phyloP scores from a whole-genome alignment of 805 yeast genomes.

The Wickerhamiella cacticola region DNA sequence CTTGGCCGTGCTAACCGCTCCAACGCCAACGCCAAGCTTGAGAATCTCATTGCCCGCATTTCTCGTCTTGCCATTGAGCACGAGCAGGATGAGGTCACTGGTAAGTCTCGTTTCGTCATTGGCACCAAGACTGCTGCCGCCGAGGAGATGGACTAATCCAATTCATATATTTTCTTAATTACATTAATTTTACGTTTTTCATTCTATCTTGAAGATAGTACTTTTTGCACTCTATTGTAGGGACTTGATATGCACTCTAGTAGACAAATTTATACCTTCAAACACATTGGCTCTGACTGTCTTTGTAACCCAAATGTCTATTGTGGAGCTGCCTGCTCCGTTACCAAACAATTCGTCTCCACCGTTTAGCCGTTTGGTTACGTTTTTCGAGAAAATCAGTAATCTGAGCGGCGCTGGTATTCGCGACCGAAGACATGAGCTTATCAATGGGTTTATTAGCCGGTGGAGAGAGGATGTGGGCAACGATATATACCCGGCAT shows the following conservation, averaged over 20 bases:
- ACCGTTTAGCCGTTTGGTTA: conserved; percentile 3
- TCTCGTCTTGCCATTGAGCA: conserved; percentile 32
- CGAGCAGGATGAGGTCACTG: conserved; percentile 27
- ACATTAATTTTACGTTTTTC: conserved; percentile 2
- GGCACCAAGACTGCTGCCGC: conserved; percentile 28
- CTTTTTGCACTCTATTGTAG: no score
- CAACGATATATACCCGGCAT: conserved; percentile 52
- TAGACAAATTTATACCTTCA: no score
- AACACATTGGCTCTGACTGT: no score
- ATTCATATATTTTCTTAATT: not conserved
- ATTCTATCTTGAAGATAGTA: no score
- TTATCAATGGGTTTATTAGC: conserved; percentile 34
- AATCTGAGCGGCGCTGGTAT: conserved; percentile 9
- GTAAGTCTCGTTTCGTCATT: conserved; percentile 26
- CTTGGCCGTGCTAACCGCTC: conserved; percentile 28
- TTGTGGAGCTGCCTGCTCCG: conserved; percentile 7
- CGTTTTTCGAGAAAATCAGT: conserved; percentile 6
- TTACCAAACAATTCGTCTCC: conserved; percentile 5
- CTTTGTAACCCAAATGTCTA: no score
- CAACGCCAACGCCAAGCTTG: conserved; percentile 27
- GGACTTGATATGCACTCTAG: no score
- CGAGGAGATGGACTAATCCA: conserved; percentile 27
- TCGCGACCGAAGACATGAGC: conserved; percentile 3
- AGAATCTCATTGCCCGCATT: conserved; percentile 30
- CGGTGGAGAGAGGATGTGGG: conserved; percentile 48